phyloP scores from a whole-genome alignment of 2,329 filamentous ascomycete species.

The Aureobasidium lini region DNA sequence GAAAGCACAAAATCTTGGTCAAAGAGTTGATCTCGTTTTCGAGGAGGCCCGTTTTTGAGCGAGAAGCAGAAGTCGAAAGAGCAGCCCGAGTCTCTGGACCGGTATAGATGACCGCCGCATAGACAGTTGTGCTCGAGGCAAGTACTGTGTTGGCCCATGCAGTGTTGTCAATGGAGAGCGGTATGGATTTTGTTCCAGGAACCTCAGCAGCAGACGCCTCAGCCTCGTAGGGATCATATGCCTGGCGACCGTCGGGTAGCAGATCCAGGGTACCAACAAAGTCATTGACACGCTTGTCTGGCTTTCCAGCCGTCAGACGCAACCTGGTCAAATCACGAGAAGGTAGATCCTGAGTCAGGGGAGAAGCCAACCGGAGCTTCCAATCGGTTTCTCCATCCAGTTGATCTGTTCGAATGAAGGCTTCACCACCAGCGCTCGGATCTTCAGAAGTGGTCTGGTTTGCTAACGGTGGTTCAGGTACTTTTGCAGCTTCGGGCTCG shows the following conservation, averaged over 20 bases:
- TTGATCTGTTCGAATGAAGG: conserved; percentile 95
- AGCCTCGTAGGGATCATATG: conserved; percentile 36
- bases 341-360: conserved; percentile 72
- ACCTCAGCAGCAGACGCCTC: conserved; percentile 13
- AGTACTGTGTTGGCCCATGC: conserved; percentile 98
- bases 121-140: conserved; percentile 80
- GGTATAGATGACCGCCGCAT: conserved; percentile 90
- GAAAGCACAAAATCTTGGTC: conserved; percentile 87
- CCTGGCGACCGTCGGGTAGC: conserved; percentile 43
- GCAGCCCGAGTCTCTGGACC: conserved; percentile 90
- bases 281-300: conserved; percentile 89
- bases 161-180: conserved; percentile 90
- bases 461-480: conserved; percentile 23
- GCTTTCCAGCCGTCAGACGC: conserved; percentile 74
- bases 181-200: conserved; percentile 43
- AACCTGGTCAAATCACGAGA: conserved; percentile 61
- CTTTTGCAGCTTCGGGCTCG: conserved; percentile 20
- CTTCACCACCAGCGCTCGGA: conserved; percentile 61
- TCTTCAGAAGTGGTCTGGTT: conserved; percentile 29
- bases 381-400: conserved; percentile 97
- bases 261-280: conserved; percentile 87
- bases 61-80: conserved; percentile 81
- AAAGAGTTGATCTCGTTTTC: conserved; percentile 96
- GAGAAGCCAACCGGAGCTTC: conserved; percentile 86
- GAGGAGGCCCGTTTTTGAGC: conserved; percentile 87